A percentile compares a stretch with the other conserved stretches of the same genome.
Conservation (phyloP, 768 basidiomycete species). For the Tricholoma sp. region DNA sequence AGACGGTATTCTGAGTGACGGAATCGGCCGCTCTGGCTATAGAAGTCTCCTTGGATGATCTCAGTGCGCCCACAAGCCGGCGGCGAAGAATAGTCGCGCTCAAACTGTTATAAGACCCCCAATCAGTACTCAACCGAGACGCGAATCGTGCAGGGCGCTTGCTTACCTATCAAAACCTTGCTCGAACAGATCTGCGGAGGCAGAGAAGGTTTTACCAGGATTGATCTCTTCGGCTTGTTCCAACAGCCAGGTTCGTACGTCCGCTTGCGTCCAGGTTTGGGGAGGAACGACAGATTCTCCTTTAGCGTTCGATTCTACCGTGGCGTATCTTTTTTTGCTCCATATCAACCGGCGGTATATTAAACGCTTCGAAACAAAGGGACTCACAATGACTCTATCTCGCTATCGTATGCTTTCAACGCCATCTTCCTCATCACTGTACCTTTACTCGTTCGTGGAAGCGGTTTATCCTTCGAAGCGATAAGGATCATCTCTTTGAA, state of each 20-base stretch:
- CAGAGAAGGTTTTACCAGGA: too few relatives aligned
- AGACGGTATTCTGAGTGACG: conserved; percentile 26
- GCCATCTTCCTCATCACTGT: conserved; percentile 39
- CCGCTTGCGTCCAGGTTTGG: too few relatives aligned
- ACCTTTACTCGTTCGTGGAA: conserved; percentile 41
- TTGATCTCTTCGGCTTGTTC: too few relatives aligned
- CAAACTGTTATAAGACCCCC: not conserved
- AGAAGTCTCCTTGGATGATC: conserved; percentile 10
- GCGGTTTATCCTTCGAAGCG: conserved; percentile 33
- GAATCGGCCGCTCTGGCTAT: conserved; percentile 16
- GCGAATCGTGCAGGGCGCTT: not conserved
- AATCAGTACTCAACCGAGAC: not conserved
- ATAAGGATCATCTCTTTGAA: too few relatives aligned
- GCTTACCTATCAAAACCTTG: conserved; percentile 23
- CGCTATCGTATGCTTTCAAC: conserved; percentile 27
- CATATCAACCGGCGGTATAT: not conserved
- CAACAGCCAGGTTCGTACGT: too few relatives aligned
- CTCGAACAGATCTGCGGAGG: too few relatives aligned
- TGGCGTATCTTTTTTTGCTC: conserved; percentile 17
- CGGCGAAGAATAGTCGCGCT: conserved; percentile 23
- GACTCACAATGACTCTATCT: too few relatives aligned
- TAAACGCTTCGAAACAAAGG: not conserved
- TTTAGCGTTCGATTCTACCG: conserved; percentile 17
- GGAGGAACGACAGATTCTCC: conserved; percentile 20
- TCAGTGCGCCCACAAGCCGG: conserved; percentile 32